phyloP scores from a whole-genome alignment of 352 stramenopile species.

The Globisporangium iwayamae region DNA sequence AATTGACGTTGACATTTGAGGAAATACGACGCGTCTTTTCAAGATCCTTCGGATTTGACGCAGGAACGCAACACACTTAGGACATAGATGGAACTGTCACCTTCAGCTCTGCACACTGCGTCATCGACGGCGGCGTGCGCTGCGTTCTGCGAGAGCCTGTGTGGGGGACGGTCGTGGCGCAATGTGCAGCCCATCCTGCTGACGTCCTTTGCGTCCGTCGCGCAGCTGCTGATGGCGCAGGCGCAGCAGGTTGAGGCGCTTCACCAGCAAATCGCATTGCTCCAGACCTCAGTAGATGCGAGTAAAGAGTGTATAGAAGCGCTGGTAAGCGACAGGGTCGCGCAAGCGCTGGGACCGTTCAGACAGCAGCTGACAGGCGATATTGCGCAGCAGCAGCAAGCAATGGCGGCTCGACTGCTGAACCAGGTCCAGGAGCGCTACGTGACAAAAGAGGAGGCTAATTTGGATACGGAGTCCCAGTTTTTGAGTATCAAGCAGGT shows the following conservation, averaged over 20 bases:
- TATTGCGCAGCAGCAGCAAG: neutral
- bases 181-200: constrained; percentile 61
- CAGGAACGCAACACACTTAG: too few species aligned
- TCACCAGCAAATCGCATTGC: constrained; percentile 8
- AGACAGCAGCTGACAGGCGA: neutral
- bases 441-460: neutral
- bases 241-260: constrained; percentile 19
- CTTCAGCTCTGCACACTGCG: too few species aligned
- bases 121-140: too few species aligned
- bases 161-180: constrained; percentile 47
- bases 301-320: neutral
- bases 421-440: neutral
- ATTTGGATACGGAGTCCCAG: neutral
- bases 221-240: constrained; percentile 36
- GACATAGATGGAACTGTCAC: neutral
- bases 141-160: constrained; percentile 24
- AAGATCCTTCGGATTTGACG: too few species aligned
- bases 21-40: too few species aligned
- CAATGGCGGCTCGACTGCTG: neutral
- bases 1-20: too few species aligned
- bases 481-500: neutral
- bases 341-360: neutral
- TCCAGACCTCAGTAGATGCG: neutral
- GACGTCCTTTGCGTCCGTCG: constrained; percentile 36
- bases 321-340: neutral